Conservation (phyloP, 1,284 basidiomycete species). For the Microbotryum intermedium region DNA sequence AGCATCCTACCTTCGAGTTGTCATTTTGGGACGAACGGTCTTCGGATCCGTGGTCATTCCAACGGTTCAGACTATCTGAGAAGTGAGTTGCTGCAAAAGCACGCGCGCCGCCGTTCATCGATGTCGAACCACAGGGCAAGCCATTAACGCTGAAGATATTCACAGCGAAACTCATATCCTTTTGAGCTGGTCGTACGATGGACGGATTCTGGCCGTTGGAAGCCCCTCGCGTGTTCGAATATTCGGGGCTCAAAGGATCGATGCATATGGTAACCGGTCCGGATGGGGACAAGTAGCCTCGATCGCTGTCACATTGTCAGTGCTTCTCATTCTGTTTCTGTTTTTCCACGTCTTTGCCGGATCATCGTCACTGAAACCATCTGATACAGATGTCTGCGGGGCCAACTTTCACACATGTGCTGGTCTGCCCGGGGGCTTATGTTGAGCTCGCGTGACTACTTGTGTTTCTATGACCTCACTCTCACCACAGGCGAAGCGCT, state of each 20-base stretch:
- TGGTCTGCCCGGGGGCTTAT: conserved; percentile 65
- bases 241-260: conserved; percentile 6
- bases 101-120: no score
- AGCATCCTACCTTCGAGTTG: no score
- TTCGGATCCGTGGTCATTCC: no score
- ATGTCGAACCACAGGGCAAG: not conserved
- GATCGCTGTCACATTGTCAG: conserved; percentile 1
- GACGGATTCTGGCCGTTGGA: conserved; percentile 7
- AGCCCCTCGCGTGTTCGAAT: conserved; percentile 5
- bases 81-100: no score
- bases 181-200: conserved; percentile 18
- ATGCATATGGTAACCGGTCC: conserved; percentile 8
- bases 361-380: no score
- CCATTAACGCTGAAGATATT: not conserved
- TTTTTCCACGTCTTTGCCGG: no score
- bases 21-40: no score
- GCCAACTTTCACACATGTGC: conserved; percentile 64
- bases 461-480: conserved; percentile 53
- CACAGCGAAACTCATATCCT: conserved; percentile 3
- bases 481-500: conserved; percentile 41
- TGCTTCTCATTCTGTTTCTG: no score
- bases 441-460: conserved; percentile 63
- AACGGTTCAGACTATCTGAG: no score
- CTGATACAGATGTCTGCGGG: no score
- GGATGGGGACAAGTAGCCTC: conserved; percentile 3